Evolutionary conservation across 73 alveolate species (phyloP), one percentile per base, ranked within the genome.

Genomic region (Paramecium pentaurelia): DNA sequence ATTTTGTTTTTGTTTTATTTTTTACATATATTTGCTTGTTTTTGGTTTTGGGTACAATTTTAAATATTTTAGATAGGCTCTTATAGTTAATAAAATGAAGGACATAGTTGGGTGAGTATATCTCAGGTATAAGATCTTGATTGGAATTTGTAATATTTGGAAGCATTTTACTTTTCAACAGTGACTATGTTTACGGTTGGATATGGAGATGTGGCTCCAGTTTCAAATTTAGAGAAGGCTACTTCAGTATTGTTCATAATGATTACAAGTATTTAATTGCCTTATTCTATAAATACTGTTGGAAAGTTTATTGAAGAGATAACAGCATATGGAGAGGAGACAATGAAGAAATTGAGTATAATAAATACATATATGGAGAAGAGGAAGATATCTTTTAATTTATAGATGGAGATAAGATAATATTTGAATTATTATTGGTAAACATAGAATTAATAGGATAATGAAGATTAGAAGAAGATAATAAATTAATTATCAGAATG

Each of bases 231-330:
- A 6, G 98, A 95, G 75, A 92, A 93, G 47, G 34, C 94, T 2
- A 60, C 68, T 58, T 87, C 94, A 28, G 70, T 95, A 83, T 44
- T 95, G 11, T 83, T 94, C 16, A 94, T 95, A 94, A 73, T 95
- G 58, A 60, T 93, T 9, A 96, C 98, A 1, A 94, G 99, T 86
- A 97, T 96, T n/a, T 68, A 94, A 30, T 94, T 96, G 58, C 98
- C 98, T 22, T 96, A 95, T 70, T 80, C 93, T 28, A 97, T 96
- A 0, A 97, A 97, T 10, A 70, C 93, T 1, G 93, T 95, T 1
- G 97, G 97, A 28, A 49, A 88, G 8, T 28, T 95, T 12, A 51
- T 95, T 12, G 86, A 86, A 60, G 92, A 91, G 58, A 60, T 91
- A 20, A 92, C 92, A 42, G 93, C 95, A 0, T 83, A 94, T 47